Evolutionary conservation across 2,329 filamentous ascomycete genomes (phyloP).

Genomic region (Microcyclospora tardicrescens): DNA sequence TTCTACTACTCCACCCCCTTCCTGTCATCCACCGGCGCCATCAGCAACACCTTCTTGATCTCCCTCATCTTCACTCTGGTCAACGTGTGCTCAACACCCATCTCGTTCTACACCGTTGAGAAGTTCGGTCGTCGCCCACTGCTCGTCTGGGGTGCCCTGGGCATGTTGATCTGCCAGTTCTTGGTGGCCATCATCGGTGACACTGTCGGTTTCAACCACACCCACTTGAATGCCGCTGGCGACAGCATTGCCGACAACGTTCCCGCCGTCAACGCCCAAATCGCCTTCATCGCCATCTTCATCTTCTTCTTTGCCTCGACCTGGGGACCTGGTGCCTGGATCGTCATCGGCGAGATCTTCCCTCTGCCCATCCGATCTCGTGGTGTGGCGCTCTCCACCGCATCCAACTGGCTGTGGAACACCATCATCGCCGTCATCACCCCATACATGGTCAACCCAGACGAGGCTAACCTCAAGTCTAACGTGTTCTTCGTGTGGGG

Average conservation of each 20-base stretch:
- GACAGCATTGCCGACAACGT: slow-evolving; percentile 34
- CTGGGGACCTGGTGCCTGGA: slow-evolving; percentile 64
- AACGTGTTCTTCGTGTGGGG: slow-evolving; percentile 34
- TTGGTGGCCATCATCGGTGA: slow-evolving; percentile 58
- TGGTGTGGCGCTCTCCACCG: slow-evolving; percentile 74
- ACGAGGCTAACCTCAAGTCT: slow-evolving; percentile 39
- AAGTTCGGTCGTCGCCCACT: slow-evolving; percentile 66
- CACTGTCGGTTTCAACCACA: slow-evolving; percentile 26
- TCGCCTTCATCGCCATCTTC: slow-evolving; percentile 82
- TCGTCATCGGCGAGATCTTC: slow-evolving; percentile 79
- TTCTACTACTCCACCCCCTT: slow-evolving; percentile 67
- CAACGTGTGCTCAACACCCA: slow-evolving; percentile 72
- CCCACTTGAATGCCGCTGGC: slow-evolving; percentile 26
- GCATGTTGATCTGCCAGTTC: slow-evolving; percentile 81
- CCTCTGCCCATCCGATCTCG: slow-evolving; percentile 78
- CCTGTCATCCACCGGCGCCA: slow-evolving; percentile 65
- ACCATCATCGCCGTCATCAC: slow-evolving; percentile 20
- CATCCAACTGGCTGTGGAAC: slow-evolving; percentile 78
- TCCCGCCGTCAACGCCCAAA: slow-evolving; percentile 48
- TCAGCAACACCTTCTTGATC: slow-evolving; percentile 68
- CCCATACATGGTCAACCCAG: slow-evolving; percentile 55
- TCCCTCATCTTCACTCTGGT: slow-evolving; percentile 76
- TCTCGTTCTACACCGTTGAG: slow-evolving; percentile 82
- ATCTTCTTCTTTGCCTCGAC: slow-evolving; percentile 87
- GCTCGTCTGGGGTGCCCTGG: slow-evolving; percentile 63